Percentiles rank a stretch among this genome's conserved stretches.
Conservation (phyloP, 1,284 basidiomycete species). For the Ceratobasidium sp. region DNA sequence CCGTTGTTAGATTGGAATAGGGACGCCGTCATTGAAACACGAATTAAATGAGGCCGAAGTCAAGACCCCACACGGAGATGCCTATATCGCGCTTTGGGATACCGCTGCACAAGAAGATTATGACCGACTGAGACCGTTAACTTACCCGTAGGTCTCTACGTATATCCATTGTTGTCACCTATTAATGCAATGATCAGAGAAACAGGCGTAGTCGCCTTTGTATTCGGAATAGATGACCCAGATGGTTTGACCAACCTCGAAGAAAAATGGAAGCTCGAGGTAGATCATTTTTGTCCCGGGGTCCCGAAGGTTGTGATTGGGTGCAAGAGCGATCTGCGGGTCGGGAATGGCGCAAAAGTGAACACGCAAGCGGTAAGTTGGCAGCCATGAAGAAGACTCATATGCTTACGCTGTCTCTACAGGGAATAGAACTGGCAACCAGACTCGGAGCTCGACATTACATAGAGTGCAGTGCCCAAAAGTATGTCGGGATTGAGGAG, state of each 20-base stretch:
- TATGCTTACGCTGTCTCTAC: background rate
- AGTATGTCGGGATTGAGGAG: constrained; percentile 20
- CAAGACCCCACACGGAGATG: background rate
- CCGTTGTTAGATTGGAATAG: background rate
- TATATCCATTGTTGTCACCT: background rate
- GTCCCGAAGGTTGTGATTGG: constrained; percentile 19
- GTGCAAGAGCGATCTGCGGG: constrained; percentile 23
- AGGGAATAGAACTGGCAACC: constrained; percentile 14
- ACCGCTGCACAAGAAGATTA: background rate
- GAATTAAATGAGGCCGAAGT: background rate
- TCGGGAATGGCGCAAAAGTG: background rate
- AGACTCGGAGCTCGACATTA: constrained; percentile 30
- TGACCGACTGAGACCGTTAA: constrained; percentile 5
- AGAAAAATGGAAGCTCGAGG: constrained; percentile 7
- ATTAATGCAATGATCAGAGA: background rate
- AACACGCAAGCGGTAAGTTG: constrained; percentile 17
- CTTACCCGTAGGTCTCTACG: constrained; percentile 11
- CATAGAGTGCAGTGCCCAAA: constrained; percentile 20
- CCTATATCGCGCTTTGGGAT: background rate
- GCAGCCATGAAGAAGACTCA: background rate
- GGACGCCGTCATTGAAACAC: background rate
- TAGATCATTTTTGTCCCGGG: background rate
- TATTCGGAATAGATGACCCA: constrained; percentile 20
- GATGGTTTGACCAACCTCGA: constrained; percentile 3
- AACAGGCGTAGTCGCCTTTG: constrained; percentile 13